Conservation (phyloP, 768 basidiomycete species). For the Xerocomellus amylosporus region DNA sequence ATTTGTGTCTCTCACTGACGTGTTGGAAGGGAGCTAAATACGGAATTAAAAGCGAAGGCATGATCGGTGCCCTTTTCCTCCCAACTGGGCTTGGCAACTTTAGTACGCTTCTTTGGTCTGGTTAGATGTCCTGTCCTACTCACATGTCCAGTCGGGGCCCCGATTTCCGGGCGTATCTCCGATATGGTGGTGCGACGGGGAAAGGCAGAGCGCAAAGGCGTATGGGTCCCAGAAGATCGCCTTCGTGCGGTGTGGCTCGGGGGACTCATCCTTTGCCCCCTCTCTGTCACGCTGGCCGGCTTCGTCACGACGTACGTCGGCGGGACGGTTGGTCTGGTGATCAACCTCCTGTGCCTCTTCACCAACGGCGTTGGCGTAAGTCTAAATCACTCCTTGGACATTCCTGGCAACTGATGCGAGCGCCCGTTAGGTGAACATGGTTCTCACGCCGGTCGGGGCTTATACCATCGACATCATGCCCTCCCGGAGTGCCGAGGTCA, state of each 20-base stretch:
- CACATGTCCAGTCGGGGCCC: conserved; percentile 50
- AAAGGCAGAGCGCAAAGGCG: conserved; percentile 47
- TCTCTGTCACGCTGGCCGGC: conserved; percentile 50
- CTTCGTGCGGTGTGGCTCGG: conserved; percentile 51
- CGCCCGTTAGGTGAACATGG: conserved; percentile 48
- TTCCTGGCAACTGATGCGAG: neutral
- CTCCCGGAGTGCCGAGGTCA: conserved; percentile 56
- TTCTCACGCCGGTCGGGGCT: conserved; percentile 52
- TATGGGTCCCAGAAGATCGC: conserved; percentile 69
- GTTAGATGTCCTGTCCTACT: neutral
- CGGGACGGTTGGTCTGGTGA: conserved; percentile 46
- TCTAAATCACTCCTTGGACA: conserved; percentile 1
- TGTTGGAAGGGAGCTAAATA: conserved; percentile 43
- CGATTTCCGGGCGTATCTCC: conserved; percentile 56
- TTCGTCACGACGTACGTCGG: conserved; percentile 49
- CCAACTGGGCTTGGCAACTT: conserved; percentile 26
- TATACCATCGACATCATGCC: conserved; percentile 62
- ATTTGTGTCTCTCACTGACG: neutral
- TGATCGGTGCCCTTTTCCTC: conserved; percentile 26
- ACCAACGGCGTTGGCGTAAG: conserved; percentile 62
- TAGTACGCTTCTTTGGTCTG: conserved; percentile 4
- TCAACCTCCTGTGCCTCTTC: conserved; percentile 58
- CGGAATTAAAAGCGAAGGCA: conserved; percentile 17
- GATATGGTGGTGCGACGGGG: conserved; percentile 50
- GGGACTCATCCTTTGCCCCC: conserved; percentile 46